Base-by-base conservation (phyloP, 768 basidiomycete genomes). In the Leucocoprinus leucothites region DNA sequence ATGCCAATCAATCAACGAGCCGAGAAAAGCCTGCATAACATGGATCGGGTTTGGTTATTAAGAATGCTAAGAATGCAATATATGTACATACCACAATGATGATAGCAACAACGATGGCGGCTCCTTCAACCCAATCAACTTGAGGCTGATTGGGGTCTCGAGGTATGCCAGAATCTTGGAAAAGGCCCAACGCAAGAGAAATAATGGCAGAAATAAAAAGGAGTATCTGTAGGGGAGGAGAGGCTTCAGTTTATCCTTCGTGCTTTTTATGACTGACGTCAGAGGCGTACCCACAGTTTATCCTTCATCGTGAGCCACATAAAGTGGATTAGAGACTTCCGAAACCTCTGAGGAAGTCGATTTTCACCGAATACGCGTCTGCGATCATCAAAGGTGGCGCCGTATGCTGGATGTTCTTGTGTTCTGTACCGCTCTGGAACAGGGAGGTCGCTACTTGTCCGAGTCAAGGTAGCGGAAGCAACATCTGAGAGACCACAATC, bases 111-210 rank as follows among this genome's bases (percentile, higher is more conserved):
- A 91, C 81, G 57, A 91, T 91, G 0, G 89, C 85, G 9, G 91
- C 89, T 52, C 87, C 96, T 73, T 98, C 96, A 0, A 99, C 94
- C 96, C 96, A 98, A 63, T 98, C 94, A 14, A 98, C 92, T 16
- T 85, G 84, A 1, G 94, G 86, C 41, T 87, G 77, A 42, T 76
- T 81, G 36, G 72, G 74, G 1, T 71, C 59, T 8, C 83, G 75
- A 3, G 81, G 80, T 0, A 84, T 74, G 9, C 95, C 96, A 65
- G 98, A 89, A 65, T 94, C 93, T 67, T 96, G 90, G 71, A 97
- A 97, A 25, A 99, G 73, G 18, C 97, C 97, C 13, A 98, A 82
- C 11, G 94, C 94, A 43, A 99, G 77, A 14, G 97, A 97, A 38
- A 99, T 80, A 36, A 91, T 82, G 2, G 97, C 97, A 45, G 96